phyloP scores from a whole-genome alignment of 305 asterid genomes.

The Ajuga reptans region DNA sequence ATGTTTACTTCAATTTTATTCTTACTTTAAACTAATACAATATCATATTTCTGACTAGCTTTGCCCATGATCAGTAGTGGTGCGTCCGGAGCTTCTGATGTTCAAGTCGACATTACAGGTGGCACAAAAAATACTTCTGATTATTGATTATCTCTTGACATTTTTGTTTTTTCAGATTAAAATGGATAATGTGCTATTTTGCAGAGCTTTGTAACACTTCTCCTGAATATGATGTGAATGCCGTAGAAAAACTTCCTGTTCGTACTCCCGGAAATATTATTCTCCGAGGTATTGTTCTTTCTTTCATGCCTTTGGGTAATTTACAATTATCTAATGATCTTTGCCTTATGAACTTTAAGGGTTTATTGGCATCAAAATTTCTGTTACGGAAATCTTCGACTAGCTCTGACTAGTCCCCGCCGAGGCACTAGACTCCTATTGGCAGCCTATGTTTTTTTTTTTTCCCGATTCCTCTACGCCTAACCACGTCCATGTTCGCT shows the following conservation, averaged over 20 bases:
- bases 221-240: slow-evolving; percentile 34
- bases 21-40: background rate
- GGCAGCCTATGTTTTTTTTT: too few species aligned
- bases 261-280: slow-evolving; percentile 45
- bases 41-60: slow-evolving; percentile 8
- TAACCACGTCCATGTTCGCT: too few species aligned
- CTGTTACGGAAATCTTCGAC: too few species aligned
- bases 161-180: background rate
- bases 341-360: background rate
- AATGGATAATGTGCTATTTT: slow-evolving; percentile 5
- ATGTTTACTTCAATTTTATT: slow-evolving; percentile 20
- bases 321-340: background rate
- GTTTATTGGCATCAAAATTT: background rate
- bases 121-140: background rate
- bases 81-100: slow-evolving; percentile 38
- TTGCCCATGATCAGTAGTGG: slow-evolving; percentile 28
- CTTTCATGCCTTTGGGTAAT: background rate
- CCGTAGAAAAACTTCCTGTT: slow-evolving; percentile 38
- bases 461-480: too few species aligned
- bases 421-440: too few species aligned
- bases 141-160: background rate
- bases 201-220: slow-evolving; percentile 50
- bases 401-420: too few species aligned
- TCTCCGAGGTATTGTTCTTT: slow-evolving; percentile 47
- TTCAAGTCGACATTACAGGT: slow-evolving; percentile 57